Evolutionary conservation across 768 basidiomycete genomes (phyloP).

Genomic region (Pleurotus cornucopiae): DNA sequence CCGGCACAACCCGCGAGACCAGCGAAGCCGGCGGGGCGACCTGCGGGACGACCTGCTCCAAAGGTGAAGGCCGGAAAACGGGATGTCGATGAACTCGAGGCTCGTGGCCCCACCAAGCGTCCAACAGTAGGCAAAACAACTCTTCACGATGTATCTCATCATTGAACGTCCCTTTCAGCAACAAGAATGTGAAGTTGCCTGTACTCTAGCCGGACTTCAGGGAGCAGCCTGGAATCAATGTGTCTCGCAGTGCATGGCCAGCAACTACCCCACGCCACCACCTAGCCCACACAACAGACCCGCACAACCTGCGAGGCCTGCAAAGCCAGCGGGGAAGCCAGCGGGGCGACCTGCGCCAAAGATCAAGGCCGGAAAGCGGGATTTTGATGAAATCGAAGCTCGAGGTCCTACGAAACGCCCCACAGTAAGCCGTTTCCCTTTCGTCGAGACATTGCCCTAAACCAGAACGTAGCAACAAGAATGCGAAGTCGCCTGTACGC

Average conservation of each 20-base stretch:
- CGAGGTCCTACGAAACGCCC: neutral
- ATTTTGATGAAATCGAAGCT: neutral
- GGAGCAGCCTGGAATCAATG: neutral
- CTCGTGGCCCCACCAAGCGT: neutral
- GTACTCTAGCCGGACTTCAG: neutral
- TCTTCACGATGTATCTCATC: neutral
- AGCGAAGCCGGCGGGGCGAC: too few species aligned
- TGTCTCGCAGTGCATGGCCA: neutral
- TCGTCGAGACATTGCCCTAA: neutral
- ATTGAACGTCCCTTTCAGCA: neutral
- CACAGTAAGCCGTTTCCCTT: neutral
- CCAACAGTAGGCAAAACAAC: neutral
- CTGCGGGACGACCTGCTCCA: neutral
- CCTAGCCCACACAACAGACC: neutral
- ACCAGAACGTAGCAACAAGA: neutral
- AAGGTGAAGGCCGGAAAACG: too few species aligned
- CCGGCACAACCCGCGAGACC: too few species aligned
- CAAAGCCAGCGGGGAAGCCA: neutral
- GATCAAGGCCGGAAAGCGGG: too few species aligned
- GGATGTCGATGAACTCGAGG: neutral
- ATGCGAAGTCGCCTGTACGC: slow-evolving; percentile 2
- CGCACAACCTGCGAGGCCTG: too few species aligned
- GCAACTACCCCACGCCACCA: slow-evolving; percentile 1
- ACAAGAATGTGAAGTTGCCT: slow-evolving; percentile 7
- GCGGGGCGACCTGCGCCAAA: neutral